phyloP scores from a whole-genome alignment of 2,329 filamentous ascomycete genomes.

The Basipetospora chlamydospora region DNA sequence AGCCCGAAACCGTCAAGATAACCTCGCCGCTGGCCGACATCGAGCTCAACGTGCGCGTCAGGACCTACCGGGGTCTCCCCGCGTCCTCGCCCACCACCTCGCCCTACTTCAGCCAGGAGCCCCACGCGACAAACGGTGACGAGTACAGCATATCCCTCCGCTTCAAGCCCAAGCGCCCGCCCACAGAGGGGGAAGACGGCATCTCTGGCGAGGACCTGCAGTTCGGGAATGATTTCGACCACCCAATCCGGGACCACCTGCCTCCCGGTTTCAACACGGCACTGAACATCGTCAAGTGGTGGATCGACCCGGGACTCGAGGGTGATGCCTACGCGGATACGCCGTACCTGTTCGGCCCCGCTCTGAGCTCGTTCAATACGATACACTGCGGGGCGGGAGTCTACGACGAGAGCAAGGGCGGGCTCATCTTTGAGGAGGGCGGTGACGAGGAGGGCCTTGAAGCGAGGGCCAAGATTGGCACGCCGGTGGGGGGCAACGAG shows the following conservation, averaged over 20 bases:
- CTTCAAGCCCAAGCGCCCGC: conserved; percentile 50
- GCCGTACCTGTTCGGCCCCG: conserved; percentile 75
- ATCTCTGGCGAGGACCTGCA: conserved; percentile 62
- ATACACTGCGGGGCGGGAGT: conserved; percentile 47
- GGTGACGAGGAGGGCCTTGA: conserved; percentile 41
- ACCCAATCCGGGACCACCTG: conserved; percentile 71
- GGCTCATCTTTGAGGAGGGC: conserved; percentile 50
- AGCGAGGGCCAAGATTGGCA: conserved; percentile 28
- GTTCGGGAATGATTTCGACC: conserved; percentile 92
- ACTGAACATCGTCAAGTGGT: conserved; percentile 75
- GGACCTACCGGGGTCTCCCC: conserved; percentile 55
- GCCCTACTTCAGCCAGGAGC: conserved; percentile 59
- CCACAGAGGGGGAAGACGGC: conserved; percentile 15
- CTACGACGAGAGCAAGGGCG: conserved; percentile 31
- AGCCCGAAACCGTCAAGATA: conserved; percentile 45
- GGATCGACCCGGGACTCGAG: conserved; percentile 80
- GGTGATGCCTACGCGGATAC: conserved; percentile 79
- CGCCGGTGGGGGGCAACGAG: conserved; percentile 35
- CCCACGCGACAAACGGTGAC: conserved; percentile 53
- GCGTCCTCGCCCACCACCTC: conserved; percentile 51
- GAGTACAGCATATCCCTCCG: conserved; percentile 75
- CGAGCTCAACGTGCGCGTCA: conserved; percentile 61
- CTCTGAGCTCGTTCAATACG: conserved; percentile 65
- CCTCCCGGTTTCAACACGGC: conserved; percentile 79
- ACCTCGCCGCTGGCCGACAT: conserved; percentile 48